phyloP scores from a whole-genome alignment of 441 rosid species.

The Aleurites moluccanus region DNA sequence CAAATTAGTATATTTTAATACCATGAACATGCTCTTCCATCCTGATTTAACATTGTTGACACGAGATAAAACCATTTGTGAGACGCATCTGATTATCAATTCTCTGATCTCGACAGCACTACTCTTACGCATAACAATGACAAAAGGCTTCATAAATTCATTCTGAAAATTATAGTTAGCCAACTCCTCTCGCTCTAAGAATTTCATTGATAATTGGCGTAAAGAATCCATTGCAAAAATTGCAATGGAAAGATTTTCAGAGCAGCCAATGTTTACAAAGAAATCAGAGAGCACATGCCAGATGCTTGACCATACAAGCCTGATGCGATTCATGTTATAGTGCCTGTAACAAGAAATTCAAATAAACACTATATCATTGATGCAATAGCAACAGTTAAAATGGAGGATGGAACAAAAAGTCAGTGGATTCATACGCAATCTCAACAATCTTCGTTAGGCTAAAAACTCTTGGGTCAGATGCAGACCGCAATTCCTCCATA shows the following conservation, averaged over 20 bases:
- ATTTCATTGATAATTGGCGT: constrained; percentile 97
- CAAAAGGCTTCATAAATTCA: constrained; percentile 99
- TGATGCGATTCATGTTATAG: constrained; percentile 99
- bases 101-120: constrained; percentile 98
- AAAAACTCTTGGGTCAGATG: constrained; percentile 97
- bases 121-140: constrained; percentile 98
- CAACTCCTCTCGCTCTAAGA: constrained; percentile 95
- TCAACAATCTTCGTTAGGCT: constrained; percentile 99
- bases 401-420: constrained; percentile 16
- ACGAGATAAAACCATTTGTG: constrained; percentile 99
- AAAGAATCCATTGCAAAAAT: constrained; percentile 99
- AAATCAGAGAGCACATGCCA: constrained; percentile 98
- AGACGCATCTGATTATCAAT: constrained; percentile 96
- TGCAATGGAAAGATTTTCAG: constrained; percentile 97
- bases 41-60: constrained; percentile 99
- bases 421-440: constrained; percentile 81
- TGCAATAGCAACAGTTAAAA: constrained; percentile 25
- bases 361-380: constrained; percentile 18
- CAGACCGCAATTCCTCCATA: constrained; percentile 91
- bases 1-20: constrained; percentile 35
- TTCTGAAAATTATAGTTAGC: constrained; percentile 99
- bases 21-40: constrained; percentile 99
- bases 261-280: constrained; percentile 97
- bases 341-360: constrained; percentile 61
- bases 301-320: constrained; percentile 99